These are phyloP conservation scores for Neofusicoccum ribis DNA, from an alignment of 2,329 filamentous ascomycete genomes.

Conservation along the genomic window DNA sequence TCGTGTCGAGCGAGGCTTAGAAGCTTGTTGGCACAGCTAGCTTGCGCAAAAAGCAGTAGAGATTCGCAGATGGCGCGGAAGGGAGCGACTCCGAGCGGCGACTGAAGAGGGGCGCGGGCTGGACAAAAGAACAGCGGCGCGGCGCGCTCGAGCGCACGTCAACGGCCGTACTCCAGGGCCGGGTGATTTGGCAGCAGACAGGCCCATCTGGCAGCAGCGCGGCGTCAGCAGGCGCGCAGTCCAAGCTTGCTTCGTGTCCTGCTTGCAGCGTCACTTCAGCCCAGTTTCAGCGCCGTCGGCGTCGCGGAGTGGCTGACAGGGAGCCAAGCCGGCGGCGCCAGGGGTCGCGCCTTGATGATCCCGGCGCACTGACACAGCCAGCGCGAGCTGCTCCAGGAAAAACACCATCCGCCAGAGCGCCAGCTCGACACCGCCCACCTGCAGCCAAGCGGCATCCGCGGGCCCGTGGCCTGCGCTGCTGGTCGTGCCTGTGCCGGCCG, in stretches of 20 bases:
- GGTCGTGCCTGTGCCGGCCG: not conserved
- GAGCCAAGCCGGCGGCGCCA: conserved; percentile 1
- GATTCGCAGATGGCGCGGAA: conserved; percentile 15
- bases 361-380: not conserved
- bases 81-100: not conserved
- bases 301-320: conserved; percentile 2
- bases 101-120: not conserved
- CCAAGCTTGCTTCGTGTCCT: not conserved
- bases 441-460: conserved; percentile 2
- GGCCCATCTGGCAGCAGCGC: too few relatives aligned
- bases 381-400: not conserved
- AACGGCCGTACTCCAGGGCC: conserved; percentile 8
- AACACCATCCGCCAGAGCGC: not conserved
- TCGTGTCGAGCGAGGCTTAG: conserved; percentile 12
- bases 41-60: conserved; percentile 6
- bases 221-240: not conserved
- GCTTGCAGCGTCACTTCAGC: not conserved
- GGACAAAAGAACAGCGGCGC: not conserved
- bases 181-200: not conserved
- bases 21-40: not conserved
- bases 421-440: not conserved
- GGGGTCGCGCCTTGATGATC: not conserved
- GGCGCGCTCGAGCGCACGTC: not conserved
- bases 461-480: not conserved
- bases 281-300: not conserved